Evolutionary conservation across 2,329 filamentous ascomycete genomes (phyloP).

Genomic region (Cercospora canescens): DNA sequence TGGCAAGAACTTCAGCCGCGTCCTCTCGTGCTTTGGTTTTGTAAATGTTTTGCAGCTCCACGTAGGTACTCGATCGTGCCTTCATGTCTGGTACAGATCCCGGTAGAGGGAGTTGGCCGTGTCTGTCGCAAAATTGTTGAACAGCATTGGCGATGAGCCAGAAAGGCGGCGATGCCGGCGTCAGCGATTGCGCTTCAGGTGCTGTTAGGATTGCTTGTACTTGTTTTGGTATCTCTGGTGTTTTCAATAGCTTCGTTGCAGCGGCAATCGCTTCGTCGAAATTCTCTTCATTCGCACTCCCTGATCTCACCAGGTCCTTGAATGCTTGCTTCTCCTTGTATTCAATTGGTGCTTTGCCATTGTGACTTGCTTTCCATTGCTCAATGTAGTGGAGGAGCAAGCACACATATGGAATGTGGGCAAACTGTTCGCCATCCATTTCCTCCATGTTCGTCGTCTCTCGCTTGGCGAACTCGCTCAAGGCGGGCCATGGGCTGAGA

Average conservation of each 20-base stretch:
- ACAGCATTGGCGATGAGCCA: conserved; percentile 88
- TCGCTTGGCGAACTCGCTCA: conserved; percentile 64
- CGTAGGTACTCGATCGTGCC: conserved; percentile 84
- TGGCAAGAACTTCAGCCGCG: conserved; percentile 69
- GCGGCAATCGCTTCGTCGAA: conserved; percentile 89
- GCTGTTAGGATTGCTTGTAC: conserved; percentile 79
- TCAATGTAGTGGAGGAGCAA: conserved; percentile 81
- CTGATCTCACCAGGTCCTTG: conserved; percentile 72
- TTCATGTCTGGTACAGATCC: conserved; percentile 97
- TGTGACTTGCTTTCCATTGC: conserved; percentile 72
- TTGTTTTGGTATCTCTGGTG: conserved; percentile 65
- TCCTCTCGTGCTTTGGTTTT: conserved; percentile 83
- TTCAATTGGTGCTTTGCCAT: conserved; percentile 66
- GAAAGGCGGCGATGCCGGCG: conserved; percentile 62
- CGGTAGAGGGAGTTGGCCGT: conserved; percentile 76
- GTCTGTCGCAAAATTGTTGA: conserved; percentile 70
- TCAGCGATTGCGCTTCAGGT: conserved; percentile 54
- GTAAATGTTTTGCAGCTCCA: conserved; percentile 89
- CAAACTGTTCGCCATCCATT: conserved; percentile 78
- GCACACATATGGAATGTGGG: conserved; percentile 84
- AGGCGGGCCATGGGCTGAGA: conserved; percentile 80
- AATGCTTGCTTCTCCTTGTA: conserved; percentile 90
- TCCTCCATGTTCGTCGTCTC: conserved; percentile 66
- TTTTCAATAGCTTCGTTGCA: conserved; percentile 81
- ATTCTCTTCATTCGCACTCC: conserved; percentile 78